Base-by-base conservation (phyloP, 2,329 filamentous ascomycete species). In the Botrytis fragariae region DNA sequence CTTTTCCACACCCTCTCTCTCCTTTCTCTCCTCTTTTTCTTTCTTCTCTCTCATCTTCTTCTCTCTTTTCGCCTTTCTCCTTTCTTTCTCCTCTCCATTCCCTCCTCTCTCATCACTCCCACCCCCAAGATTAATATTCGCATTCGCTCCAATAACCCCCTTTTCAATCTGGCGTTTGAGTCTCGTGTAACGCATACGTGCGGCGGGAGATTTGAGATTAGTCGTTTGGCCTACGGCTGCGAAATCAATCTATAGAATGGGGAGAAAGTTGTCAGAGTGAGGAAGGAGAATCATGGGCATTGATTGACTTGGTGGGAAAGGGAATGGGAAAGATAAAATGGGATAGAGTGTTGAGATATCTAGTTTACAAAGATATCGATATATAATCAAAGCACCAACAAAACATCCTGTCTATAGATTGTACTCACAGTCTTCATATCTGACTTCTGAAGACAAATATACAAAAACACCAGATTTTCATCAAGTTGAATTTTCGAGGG, bases 381-480 rank as follows among this genome's bases (percentile, higher is more conserved):
- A 67, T 32, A 69, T 22, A 54, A 39, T 54, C 29, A 69, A 72
- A 64, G 5, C 3, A 39, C 1, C 6, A n/a, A 22, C 6, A 1
- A 25, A 16, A 25, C 4, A 16, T 7, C 22, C 12, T 16, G 1
- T n/a, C n/a, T 16, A 16, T 16, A 12, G 14, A 29, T 18, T 39
- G 4, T 32, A 78, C 82, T 76, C 79, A 83, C 83, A n/a, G 76
- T 76, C 76, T 80, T 82, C 75, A 79, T 78, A 60, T 83, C 81
- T 9, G 82, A 82, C 68, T 82, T 81, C 73, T 82, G 78, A 37
- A 84, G 77, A 75, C 83, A 85, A 44, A 82, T 78, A 76, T 83
- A 84, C 39, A 85, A 79, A 74, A 85, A 85, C 77, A 80, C 79
- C 42, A 84, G 77, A 73, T 81, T 83, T 69, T 82, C 81, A 63